A percentile compares a stretch with the other conserved stretches of the same genome.
These are phyloP conservation scores for Microthlaspi erraticum DNA, from an alignment of 345 rosid genomes.

Conservation along the genomic window DNA sequence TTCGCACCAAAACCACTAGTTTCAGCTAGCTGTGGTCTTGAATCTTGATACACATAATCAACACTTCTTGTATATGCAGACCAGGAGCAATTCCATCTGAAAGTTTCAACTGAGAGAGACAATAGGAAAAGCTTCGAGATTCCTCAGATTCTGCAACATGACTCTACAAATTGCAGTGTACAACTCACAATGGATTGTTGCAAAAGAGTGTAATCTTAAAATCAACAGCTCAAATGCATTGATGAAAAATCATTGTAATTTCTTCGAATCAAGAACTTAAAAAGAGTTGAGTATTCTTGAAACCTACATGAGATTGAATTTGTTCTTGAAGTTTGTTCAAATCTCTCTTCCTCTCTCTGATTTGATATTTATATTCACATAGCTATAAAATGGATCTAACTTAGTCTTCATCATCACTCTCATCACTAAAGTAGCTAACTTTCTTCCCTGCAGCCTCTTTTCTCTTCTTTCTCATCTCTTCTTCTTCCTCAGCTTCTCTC, in stretches of 20 bases:
- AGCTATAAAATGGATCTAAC: slow-evolving; percentile 37
- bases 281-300: too few relatives aligned
- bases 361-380: slow-evolving; percentile 2
- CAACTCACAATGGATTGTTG: neutral
- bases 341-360: slow-evolving; percentile 20
- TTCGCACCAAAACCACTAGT: neutral
- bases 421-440: slow-evolving; percentile 90
- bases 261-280: neutral
- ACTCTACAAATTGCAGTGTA: neutral
- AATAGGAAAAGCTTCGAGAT: neutral
- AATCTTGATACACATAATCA: slow-evolving; percentile 15
- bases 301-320: neutral
- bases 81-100: slow-evolving; percentile 41
- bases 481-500: slow-evolving; percentile 49
- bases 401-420: slow-evolving; percentile 75
- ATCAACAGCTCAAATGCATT: neutral
- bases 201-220: neutral
- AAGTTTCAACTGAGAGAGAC: neutral
- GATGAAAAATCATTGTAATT: slow-evolving; percentile 8
- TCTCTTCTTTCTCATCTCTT: slow-evolving; percentile 51
- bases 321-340: neutral
- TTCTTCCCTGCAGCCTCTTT: slow-evolving; percentile 63
- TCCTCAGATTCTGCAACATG: neutral
- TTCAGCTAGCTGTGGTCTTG: slow-evolving; percentile 22
- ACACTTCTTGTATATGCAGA: slow-evolving; percentile 53